Percentiles rank a stretch among this genome's conserved stretches.
These are phyloP conservation scores for Fusarium ambrosium DNA, from an alignment of 2,329 filamentous ascomycete species.

Conservation along the genomic window DNA sequence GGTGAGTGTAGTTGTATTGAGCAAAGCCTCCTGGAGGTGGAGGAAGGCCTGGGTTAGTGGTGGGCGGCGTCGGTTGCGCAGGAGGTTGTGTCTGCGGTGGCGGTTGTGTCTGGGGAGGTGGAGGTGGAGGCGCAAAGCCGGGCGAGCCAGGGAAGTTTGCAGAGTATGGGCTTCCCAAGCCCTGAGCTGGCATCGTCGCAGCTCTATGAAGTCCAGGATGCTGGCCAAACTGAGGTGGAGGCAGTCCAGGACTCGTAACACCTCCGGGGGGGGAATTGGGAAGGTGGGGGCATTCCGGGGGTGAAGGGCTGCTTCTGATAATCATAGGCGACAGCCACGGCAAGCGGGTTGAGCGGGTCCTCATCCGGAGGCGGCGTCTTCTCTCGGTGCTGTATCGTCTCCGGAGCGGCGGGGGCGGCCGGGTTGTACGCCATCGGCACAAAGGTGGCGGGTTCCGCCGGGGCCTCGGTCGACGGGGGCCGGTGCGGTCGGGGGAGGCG, in stretches of 20 bases:
- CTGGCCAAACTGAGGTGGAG: constrained; percentile 60
- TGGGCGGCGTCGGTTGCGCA: constrained; percentile 50
- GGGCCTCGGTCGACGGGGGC: constrained; percentile 34
- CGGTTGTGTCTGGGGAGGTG: constrained; percentile 48
- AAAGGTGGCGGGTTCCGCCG: constrained; percentile 58
- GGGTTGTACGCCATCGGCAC: constrained; percentile 82
- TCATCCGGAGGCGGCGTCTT: constrained; percentile 85
- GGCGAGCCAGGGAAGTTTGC: constrained; percentile 61
- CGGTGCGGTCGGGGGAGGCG: constrained; percentile 42
- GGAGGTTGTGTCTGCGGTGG: constrained; percentile 48
- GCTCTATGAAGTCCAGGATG: constrained; percentile 64
- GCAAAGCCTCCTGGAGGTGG: constrained; percentile 68
- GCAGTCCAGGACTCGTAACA: constrained; percentile 57
- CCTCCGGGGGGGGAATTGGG: constrained; percentile 58
- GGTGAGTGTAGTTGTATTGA: constrained; percentile 62
- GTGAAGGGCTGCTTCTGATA: constrained; percentile 67
- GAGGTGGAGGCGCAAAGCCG: constrained; percentile 55
- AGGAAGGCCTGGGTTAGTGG: constrained; percentile 54
- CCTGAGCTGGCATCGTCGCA: constrained; percentile 63
- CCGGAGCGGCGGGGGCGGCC: constrained; percentile 80
- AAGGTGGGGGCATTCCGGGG: constrained; percentile 63
- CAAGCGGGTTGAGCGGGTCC: constrained; percentile 68
- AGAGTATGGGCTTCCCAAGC: constrained; percentile 60
- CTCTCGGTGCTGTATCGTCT: constrained; percentile 78
- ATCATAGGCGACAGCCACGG: constrained; percentile 70